phyloP scores from a whole-genome alignment of 2,329 filamentous ascomycete species.

The Rutstroemia sydowiana region DNA sequence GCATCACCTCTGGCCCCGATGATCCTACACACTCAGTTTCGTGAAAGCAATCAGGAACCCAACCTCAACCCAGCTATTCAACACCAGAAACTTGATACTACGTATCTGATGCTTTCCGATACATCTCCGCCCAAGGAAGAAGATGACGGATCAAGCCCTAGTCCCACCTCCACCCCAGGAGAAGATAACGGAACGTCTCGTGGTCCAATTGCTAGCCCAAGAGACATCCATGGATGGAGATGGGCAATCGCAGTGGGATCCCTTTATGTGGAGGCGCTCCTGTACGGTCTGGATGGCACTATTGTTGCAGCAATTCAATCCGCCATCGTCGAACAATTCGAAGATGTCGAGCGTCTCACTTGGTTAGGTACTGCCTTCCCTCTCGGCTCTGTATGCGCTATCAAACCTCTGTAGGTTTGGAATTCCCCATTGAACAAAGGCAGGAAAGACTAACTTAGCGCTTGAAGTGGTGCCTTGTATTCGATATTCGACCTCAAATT shows the following conservation, averaged over 20 bases:
- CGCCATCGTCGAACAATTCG: conserved; percentile 31
- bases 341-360: conserved; percentile 30
- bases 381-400: conserved; percentile 24
- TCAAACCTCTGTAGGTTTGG: not conserved
- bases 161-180: too few relatives aligned
- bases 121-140: not conserved
- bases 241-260: not conserved
- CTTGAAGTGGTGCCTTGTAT: conserved; percentile 5
- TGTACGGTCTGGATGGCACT: conserved; percentile 42
- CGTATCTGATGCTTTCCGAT: not conserved
- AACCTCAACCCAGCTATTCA: not conserved
- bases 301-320: conserved; percentile 42
- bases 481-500: conserved; percentile 20
- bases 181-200: too few relatives aligned
- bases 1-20: too few relatives aligned
- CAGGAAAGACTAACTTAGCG: not conserved
- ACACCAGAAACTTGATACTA: not conserved
- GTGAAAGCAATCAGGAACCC: not conserved
- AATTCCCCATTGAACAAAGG: not conserved
- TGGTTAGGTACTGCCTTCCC: conserved; percentile 35
- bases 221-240: not conserved
- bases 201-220: too few relatives aligned
- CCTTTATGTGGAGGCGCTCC: conserved; percentile 18
- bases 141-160: not conserved
- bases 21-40: too few relatives aligned